These are phyloP conservation scores for Hericium coralloides DNA, from an alignment of 768 basidiomycete species.

Conservation along the genomic window DNA sequence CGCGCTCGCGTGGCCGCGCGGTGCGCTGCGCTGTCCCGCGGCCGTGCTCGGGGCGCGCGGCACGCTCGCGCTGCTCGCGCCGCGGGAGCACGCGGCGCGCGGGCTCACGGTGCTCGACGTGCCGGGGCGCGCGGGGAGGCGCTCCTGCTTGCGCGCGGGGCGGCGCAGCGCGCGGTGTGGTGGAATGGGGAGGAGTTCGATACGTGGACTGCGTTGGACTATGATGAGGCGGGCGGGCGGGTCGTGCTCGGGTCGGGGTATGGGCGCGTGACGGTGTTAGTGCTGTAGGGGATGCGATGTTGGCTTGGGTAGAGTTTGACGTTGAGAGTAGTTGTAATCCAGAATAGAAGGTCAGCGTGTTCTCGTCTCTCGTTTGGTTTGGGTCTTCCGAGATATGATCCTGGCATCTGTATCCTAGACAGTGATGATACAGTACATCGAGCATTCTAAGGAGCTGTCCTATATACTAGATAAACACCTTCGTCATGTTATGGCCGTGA, in stretches of 20 bases:
- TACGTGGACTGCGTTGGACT: conserved; percentile 53
- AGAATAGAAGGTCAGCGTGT: no score
- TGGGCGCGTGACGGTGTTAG: conserved; percentile 37
- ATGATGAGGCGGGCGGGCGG: conserved; percentile 47
- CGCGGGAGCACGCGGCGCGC: background rate
- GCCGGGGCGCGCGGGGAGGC: background rate
- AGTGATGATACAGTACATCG: no score
- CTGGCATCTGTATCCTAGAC: no score
- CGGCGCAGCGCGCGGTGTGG: conserved; percentile 22
- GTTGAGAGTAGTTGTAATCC: no score
- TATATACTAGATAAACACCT: no score
- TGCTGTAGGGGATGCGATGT: conserved; percentile 25
- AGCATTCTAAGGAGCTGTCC: no score
- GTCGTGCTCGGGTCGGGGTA: conserved; percentile 43
- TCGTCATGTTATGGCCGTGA: no score
- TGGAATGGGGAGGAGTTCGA: conserved; percentile 23
- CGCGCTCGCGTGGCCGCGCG: background rate
- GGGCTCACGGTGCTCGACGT: background rate
- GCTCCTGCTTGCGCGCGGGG: conserved; percentile 6
- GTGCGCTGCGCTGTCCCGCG: background rate
- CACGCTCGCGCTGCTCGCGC: background rate
- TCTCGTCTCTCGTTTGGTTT: no score
- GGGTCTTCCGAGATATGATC: no score
- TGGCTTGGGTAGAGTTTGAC: no score
- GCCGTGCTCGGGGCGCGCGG: background rate